phyloP scores from a whole-genome alignment of 2,329 filamentous ascomycete genomes.

The Tolypocladium cylindrosporum region DNA sequence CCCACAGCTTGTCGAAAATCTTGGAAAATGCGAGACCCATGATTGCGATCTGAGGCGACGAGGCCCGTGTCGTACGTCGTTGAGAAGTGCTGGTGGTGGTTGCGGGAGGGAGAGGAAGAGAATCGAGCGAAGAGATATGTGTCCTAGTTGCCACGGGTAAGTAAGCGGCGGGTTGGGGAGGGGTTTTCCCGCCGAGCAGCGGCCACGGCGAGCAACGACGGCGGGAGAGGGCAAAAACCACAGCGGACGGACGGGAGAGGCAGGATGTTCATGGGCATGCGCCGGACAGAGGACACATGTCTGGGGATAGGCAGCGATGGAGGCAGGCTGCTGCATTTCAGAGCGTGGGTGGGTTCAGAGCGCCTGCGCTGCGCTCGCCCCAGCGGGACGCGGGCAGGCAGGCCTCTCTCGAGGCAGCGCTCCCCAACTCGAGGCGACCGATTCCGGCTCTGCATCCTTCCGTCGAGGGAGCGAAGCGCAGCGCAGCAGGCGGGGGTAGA shows the following conservation, averaged over 20 bases:
- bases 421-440: neutral
- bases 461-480: neutral
- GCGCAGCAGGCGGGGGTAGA: neutral
- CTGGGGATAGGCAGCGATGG: conserved; percentile 5
- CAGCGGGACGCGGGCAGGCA: neutral
- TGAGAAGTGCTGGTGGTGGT: conserved; percentile 3
- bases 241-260: neutral
- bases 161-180: conserved; percentile 10
- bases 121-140: conserved; percentile 9
- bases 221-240: neutral
- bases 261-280: conserved; percentile 4
- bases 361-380: neutral
- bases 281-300: conserved; percentile 14
- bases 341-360: conserved; percentile 5
- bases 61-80: conserved; percentile 12
- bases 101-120: conserved; percentile 6
- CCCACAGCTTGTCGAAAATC: conserved; percentile 91
- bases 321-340: conserved; percentile 7
- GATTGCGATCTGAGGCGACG: conserved; percentile 44
- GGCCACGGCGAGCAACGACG: conserved; percentile 1
- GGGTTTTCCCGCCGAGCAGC: conserved; percentile 11
- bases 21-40: conserved; percentile 99
- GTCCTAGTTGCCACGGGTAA: conserved; percentile 20
- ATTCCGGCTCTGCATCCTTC: neutral
- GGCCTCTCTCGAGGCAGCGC: neutral